Percentiles rank a stretch among this genome's conserved stretches.
Evolutionary conservation across 2,329 filamentous ascomycete species (phyloP).

Genomic region (Decorospora gaudefroyi): DNA sequence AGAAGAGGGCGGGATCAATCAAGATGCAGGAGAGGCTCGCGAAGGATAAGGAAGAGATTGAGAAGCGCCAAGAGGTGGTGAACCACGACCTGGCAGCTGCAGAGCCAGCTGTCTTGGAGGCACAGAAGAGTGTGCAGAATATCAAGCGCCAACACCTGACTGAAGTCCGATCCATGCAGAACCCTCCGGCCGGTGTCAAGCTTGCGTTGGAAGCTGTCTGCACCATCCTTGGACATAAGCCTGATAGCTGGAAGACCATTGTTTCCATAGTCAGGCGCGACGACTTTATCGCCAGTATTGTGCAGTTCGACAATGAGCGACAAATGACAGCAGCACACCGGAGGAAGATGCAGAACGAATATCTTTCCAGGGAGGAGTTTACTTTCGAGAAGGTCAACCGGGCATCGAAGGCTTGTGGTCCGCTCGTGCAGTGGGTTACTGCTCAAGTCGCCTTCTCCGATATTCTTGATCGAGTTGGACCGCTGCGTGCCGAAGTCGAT

Average conservation of each 20-base stretch:
- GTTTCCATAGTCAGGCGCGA: slow-evolving; percentile 86
- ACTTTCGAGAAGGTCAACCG: slow-evolving; percentile 95
- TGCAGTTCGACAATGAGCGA: slow-evolving; percentile 93
- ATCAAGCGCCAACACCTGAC: slow-evolving; percentile 97
- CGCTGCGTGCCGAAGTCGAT: slow-evolving; percentile 85
- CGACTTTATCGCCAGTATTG: slow-evolving; percentile 97
- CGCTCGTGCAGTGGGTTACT: slow-evolving; percentile 93
- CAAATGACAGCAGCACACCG: slow-evolving; percentile 87
- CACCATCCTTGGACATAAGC: slow-evolving; percentile 87
- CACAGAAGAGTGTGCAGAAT: slow-evolving; percentile 94
- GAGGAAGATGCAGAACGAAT: slow-evolving; percentile 89
- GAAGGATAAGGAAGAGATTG: slow-evolving; percentile 86
- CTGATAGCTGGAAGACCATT: slow-evolving; percentile 88
- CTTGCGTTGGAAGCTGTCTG: slow-evolving; percentile 96
- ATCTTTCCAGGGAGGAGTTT: slow-evolving; percentile 90
- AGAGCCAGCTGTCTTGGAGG: slow-evolving; percentile 89
- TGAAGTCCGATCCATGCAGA: slow-evolving; percentile 96
- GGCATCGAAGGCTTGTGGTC: slow-evolving; percentile 94
- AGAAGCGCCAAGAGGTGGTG: slow-evolving; percentile 80
- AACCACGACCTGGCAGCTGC: slow-evolving; percentile 85
- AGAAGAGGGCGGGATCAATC: slow-evolving; percentile 82
- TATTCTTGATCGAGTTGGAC: slow-evolving; percentile 91
- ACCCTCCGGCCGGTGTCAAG: slow-evolving; percentile 86
- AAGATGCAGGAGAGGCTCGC: slow-evolving; percentile 87
- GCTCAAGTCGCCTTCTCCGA: slow-evolving; percentile 98